Evolutionary conservation across 192 early-diverging fungal genomes (phyloP), one percentile per base, ranked within the genome.

Genomic region (Borealophlyctis nickersoniae): DNA sequence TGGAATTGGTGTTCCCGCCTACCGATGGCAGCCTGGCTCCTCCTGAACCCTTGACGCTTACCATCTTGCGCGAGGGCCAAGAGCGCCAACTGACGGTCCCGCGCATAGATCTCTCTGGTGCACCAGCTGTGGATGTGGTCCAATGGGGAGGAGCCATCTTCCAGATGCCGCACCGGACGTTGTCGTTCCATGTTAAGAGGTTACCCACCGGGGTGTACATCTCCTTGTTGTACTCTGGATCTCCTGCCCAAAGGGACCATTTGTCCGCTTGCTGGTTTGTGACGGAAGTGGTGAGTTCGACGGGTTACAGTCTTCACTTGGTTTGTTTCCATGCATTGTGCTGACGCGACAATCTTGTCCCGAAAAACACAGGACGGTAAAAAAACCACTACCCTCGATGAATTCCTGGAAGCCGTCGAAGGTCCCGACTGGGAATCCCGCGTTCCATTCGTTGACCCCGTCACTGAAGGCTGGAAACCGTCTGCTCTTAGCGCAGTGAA

Each of bases 161-260:
- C 56, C 78, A 80, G 53, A 80, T 75, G 72, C 78, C 78, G 24
- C 75, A 74, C 52, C 73, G 67, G 22, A 65, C 73, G 19, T 34
- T 80, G 0, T 77, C 63, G 39, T 74, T 75, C 45, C 75, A 77
- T 35, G 69, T 76, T 26, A 77, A 75, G 49, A 35, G 36, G 27
- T 63, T 80, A 4, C 78, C 78, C 2, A 63, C 59, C 22, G 78
- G 78, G 23, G 73, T 78, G 16, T 67, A 75, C n/a, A 74, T 73
- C 56, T 69, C 69, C 11, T 52, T 80, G 29, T 60, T 80, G 9
- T 77, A 74, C 51, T 72, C 69, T 11, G 78, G 78, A 4, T 67
- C 59, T 13, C 78, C 78, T 0, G 72, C 78, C n/a, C 74, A 77
- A 45, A 16, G 73, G 23, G 73, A 80, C 61, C 63, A 69, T 33